These are phyloP conservation scores for Xylariales sp. DNA, from an alignment of 2,329 filamentous ascomycete genomes.

Conservation along the genomic window DNA sequence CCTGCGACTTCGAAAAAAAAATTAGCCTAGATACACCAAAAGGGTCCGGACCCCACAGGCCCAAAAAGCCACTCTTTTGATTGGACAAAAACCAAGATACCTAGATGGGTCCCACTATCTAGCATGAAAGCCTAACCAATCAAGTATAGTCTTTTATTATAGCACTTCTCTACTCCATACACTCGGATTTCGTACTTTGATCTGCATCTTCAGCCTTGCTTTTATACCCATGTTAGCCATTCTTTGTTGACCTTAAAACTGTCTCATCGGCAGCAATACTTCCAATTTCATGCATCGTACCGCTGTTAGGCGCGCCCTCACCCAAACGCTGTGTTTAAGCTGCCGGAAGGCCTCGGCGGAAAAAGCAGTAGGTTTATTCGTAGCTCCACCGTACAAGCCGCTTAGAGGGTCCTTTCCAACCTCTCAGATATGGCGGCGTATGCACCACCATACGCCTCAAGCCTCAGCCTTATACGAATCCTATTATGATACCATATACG, in stretches of 20 bases:
- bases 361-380: constrained; percentile 10
- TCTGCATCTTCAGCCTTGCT: constrained; percentile 18
- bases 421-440: constrained; percentile 16
- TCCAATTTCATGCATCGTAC: constrained; percentile 46
- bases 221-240: neutral
- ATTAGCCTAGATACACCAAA: constrained; percentile 38
- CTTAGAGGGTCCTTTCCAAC: constrained; percentile 7
- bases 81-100: constrained; percentile 13
- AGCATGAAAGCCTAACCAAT: constrained; percentile 24
- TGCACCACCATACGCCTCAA: constrained; percentile 26
- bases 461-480: constrained; percentile 21
- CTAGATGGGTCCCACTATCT: neutral
- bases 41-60: constrained; percentile 19
- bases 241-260: neutral
- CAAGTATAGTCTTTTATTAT: constrained; percentile 21
- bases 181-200: neutral
- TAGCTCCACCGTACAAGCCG: constrained; percentile 15
- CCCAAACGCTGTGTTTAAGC: constrained; percentile 35
- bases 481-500: constrained; percentile 81
- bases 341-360: constrained; percentile 21
- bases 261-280: neutral
- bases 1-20: constrained; percentile 39
- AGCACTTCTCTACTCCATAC: neutral
- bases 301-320: constrained; percentile 40
- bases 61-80: neutral